A percentile compares a stretch with the other conserved stretches of the same genome.
Evolutionary conservation across 257 asterid genomes (phyloP).

Genomic region (Nicotiana benthamiana): DNA sequence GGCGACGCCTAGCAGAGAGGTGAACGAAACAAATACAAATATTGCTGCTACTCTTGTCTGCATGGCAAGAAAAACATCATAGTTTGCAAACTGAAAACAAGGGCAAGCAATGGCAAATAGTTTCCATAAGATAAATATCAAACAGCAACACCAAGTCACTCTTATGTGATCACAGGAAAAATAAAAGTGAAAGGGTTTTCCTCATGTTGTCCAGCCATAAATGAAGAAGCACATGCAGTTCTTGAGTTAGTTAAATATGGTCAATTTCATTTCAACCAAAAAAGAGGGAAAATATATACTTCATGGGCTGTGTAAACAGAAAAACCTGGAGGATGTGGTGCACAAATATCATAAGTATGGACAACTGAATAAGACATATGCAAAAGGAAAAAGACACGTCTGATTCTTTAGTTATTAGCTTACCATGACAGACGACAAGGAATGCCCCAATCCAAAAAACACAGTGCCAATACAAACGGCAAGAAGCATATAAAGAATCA

Average conservation of each 20-base stretch:
- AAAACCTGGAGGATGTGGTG: neutral
- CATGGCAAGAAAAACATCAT: conserved; percentile 10
- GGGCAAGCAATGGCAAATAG: neutral
- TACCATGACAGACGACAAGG: conserved; percentile 91
- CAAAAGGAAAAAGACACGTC: neutral
- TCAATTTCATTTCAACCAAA: neutral
- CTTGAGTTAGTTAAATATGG: neutral
- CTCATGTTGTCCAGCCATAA: neutral
- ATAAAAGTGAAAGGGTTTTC: neutral
- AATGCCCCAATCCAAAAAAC: conserved; percentile 92
- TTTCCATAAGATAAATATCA: neutral
- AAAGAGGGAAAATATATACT: neutral
- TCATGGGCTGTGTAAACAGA: neutral
- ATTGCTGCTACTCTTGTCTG: conserved; percentile 90
- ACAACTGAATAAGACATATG: neutral
- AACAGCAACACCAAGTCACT: neutral
- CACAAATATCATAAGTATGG: neutral
- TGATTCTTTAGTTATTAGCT: conserved; percentile 17
- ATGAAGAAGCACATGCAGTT: neutral
- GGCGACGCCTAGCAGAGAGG: conserved; percentile 74
- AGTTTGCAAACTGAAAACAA: neutral
- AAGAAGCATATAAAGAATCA: conserved; percentile 69
- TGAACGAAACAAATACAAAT: conserved; percentile 71
- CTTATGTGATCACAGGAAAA: neutral
- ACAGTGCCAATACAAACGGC: conserved; percentile 71